These are phyloP conservation scores for Aspergillus nomiae DNA, from an alignment of 2,329 filamentous ascomycete genomes.

Conservation along the genomic window DNA sequence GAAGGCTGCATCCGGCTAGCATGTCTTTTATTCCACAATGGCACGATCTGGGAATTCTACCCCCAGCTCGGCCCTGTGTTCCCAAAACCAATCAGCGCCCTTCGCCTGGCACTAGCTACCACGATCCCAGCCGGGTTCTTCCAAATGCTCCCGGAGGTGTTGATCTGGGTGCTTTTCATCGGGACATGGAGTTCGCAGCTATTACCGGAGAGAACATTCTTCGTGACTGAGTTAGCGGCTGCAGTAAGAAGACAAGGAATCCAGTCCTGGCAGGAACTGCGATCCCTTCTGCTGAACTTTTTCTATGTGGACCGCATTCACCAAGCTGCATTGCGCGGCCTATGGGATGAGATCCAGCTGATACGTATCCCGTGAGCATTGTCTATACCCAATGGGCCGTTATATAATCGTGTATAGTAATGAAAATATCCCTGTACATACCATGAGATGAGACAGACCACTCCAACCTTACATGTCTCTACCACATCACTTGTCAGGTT, in stretches of 20 bases:
- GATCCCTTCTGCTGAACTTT: constrained; percentile 33
- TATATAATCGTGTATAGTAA: constrained; percentile 3
- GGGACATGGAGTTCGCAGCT: constrained; percentile 33
- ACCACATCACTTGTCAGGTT: background rate
- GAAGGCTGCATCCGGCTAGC: constrained; percentile 42
- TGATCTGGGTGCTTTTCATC: constrained; percentile 42
- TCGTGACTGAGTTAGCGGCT: constrained; percentile 33
- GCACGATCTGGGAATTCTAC: constrained; percentile 42
- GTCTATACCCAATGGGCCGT: constrained; percentile 9
- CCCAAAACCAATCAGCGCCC: constrained; percentile 35
- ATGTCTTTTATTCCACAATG: constrained; percentile 43
- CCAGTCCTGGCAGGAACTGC: constrained; percentile 36
- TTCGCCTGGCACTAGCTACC: constrained; percentile 34
- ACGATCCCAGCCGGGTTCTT: constrained; percentile 37
- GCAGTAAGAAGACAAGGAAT: constrained; percentile 32
- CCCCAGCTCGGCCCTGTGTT: constrained; percentile 38
- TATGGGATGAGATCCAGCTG: constrained; percentile 36
- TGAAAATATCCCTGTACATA: constrained; percentile 7
- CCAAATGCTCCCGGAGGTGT: constrained; percentile 33
- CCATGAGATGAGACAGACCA: background rate
- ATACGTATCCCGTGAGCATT: constrained; percentile 16
- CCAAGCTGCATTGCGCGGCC: constrained; percentile 28
- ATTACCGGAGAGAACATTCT: constrained; percentile 32
- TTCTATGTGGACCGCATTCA: constrained; percentile 42
- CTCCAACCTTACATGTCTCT: background rate